These are phyloP conservation scores for Aethionema arabicum DNA, from an alignment of 345 rosid species.

Conservation along the genomic window DNA sequence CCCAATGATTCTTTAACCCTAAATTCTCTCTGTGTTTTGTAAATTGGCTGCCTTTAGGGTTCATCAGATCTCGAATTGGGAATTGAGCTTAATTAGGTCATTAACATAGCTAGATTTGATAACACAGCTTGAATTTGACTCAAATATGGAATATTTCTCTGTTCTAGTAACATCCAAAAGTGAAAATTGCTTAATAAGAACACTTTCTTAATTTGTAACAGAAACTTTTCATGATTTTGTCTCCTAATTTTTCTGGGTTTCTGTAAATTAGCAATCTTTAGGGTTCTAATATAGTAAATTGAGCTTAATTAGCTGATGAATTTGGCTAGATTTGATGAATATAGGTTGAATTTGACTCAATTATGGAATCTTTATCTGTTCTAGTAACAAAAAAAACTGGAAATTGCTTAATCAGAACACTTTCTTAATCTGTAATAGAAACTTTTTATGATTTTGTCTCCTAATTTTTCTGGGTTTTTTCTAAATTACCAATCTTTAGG, in stretches of 20 bases:
- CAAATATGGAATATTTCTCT: too few relatives aligned
- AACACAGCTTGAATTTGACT: constrained; percentile 1
- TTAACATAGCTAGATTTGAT: too few relatives aligned
- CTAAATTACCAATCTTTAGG: too few relatives aligned
- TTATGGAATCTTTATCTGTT: not conserved
- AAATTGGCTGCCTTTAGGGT: constrained; percentile 13
- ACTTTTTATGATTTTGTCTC: not conserved
- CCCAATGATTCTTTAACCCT: not conserved
- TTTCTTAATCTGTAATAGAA: constrained; percentile 13
- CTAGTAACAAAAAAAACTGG: not conserved
- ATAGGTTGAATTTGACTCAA: not conserved
- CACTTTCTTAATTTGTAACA: constrained; percentile 13
- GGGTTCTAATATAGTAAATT: too few relatives aligned
- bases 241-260: not conserved
- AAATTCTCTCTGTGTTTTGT: not conserved
- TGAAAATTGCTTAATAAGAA: constrained; percentile 2
- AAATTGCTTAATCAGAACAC: constrained; percentile 8
- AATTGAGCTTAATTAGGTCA: not conserved
- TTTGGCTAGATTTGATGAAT: too few relatives aligned
- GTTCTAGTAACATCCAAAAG: too few relatives aligned
- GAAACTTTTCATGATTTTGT: constrained; percentile 7
- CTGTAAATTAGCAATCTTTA: too few relatives aligned
- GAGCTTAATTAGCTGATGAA: too few relatives aligned
- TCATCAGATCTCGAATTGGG: constrained; percentile 20
- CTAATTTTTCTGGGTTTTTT: not conserved